A percentile compares a stretch with the other conserved stretches of the same genome.
Evolutionary conservation across 2,329 filamentous ascomycete species (phyloP).

Genomic region (Alternaria sp.): DNA sequence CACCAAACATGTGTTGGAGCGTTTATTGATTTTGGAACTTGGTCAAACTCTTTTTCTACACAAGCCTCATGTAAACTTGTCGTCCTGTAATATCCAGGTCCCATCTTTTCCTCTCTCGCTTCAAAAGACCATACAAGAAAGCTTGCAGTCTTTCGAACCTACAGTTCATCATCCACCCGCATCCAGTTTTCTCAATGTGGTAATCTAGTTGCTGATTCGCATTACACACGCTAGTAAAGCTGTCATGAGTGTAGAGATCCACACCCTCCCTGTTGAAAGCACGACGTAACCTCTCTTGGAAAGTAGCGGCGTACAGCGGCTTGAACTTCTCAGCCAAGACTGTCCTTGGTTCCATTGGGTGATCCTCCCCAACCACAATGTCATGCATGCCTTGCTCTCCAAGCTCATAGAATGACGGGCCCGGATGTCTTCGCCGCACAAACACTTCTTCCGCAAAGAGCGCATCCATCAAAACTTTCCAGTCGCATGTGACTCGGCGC

Average conservation of each 20-base stretch:
- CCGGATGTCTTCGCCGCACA: background rate
- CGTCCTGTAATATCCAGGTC: too few relatives aligned
- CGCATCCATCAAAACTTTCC: background rate
- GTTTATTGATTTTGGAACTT: accelerated
- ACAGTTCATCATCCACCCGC: background rate
- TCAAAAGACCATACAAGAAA: background rate
- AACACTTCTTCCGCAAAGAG: background rate
- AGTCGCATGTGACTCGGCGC: background rate
- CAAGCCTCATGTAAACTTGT: too few relatives aligned
- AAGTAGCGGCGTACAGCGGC: background rate
- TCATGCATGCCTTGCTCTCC: background rate
- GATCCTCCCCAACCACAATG: background rate
- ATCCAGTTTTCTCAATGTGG: background rate
- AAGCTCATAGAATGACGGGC: background rate
- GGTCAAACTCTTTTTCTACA: accelerated
- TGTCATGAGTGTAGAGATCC: background rate
- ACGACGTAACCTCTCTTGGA: background rate
- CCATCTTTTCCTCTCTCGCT: background rate
- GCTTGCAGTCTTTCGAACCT: background rate
- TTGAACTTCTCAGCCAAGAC: background rate
- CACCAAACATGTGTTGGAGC: too few relatives aligned
- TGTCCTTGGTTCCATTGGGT: accelerated
- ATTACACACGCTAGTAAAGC: background rate
- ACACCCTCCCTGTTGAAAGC: background rate
- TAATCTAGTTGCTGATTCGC: background rate